Conservation (phyloP, 2,329 filamentous ascomycete species). For the Aspergillus candidus region DNA sequence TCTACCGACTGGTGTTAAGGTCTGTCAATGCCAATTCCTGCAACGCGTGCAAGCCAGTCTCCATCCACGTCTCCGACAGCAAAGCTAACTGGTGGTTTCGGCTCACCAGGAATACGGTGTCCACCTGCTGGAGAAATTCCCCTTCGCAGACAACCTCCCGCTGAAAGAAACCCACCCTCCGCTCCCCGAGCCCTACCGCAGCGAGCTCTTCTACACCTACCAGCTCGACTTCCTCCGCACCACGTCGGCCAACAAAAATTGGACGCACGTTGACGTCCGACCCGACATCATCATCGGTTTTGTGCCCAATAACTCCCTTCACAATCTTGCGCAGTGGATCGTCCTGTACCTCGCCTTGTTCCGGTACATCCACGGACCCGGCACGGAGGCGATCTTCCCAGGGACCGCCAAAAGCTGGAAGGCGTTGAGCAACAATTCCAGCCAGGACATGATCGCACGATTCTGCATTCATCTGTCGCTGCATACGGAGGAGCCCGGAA, state of each 20-base stretch:
- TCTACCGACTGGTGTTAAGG: constrained; percentile 5
- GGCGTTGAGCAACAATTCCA: not conserved
- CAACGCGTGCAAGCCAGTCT: too few relatives aligned
- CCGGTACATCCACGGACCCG: not conserved
- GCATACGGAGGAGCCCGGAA: not conserved
- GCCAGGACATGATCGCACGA: constrained; percentile 1
- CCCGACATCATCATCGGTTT: constrained; percentile 4
- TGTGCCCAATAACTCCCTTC: constrained; percentile 3
- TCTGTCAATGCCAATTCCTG: not conserved
- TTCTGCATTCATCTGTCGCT: not conserved
- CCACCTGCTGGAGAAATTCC: not conserved
- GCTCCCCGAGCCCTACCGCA: not conserved
- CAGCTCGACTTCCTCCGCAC: not conserved
- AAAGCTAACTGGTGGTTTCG: too few relatives aligned
- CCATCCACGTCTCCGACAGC: too few relatives aligned
- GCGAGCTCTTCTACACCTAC: constrained; percentile 5
- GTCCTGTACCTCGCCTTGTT: constrained; percentile 2
- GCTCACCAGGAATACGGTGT: not conserved
- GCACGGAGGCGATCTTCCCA: not conserved
- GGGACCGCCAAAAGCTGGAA: constrained; percentile 2
- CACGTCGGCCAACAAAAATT: not conserved
- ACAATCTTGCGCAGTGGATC: constrained; percentile 4
- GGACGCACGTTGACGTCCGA: constrained; percentile 1
- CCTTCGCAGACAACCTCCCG: constrained; percentile 3
- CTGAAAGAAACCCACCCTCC: constrained; percentile 5